Conservation (phyloP, 345 rosid species). For the Murraya koenigii region DNA sequence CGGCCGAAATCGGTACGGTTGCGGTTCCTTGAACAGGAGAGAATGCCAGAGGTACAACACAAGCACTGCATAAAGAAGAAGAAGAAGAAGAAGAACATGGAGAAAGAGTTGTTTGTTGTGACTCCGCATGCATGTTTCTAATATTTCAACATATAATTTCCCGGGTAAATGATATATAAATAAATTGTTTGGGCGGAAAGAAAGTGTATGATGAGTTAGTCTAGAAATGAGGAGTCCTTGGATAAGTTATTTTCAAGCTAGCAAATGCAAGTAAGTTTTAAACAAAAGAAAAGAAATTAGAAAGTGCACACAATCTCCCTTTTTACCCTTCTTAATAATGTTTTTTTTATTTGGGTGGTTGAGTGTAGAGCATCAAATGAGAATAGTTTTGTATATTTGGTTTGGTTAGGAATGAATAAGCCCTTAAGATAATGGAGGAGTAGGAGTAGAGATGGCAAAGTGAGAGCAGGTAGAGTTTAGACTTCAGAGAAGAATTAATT, state of each 20-base stretch:
- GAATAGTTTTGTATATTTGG: neutral
- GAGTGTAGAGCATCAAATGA: slow-evolving; percentile 7
- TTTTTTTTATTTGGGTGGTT: neutral
- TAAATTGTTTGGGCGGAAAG: neutral
- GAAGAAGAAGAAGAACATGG: slow-evolving; percentile 25
- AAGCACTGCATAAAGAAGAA: slow-evolving; percentile 16
- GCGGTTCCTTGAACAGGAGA: slow-evolving; percentile 9
- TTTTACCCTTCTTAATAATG: neutral
- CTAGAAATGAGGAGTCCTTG: neutral
- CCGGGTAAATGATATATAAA: too few species aligned
- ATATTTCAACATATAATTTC: too few species aligned
- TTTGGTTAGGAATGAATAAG: neutral
- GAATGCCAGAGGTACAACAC: slow-evolving; percentile 8
- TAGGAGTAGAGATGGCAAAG: slow-evolving; percentile 5
- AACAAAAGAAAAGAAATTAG: neutral
- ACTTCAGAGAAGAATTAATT: too few species aligned
- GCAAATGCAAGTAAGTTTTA: neutral
- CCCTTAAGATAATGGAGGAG: neutral
- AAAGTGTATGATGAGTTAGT: neutral
- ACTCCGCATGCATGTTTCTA: neutral
- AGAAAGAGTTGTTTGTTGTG: neutral
- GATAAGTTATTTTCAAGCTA: neutral
- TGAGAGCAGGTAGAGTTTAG: slow-evolving; percentile 14
- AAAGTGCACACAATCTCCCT: neutral
- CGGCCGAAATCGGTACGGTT: too few species aligned